phyloP scores from a whole-genome alignment of 352 stramenopile species.

The Pythium scleroteichum region DNA sequence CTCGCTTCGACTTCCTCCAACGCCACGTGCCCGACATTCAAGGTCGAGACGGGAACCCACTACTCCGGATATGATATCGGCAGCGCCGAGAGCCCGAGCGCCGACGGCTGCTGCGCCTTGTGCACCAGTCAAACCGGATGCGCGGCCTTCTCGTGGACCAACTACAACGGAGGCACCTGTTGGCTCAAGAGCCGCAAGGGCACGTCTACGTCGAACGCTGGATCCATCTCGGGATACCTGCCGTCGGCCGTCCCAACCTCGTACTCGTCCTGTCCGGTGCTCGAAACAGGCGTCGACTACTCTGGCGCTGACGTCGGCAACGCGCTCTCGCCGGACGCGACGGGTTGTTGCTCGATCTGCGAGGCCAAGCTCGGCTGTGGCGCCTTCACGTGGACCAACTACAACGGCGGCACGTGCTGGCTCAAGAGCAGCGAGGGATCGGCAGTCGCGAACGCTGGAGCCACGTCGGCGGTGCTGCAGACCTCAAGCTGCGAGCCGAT shows the following conservation, averaged over 20 bases:
- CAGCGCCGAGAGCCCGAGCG: not conserved
- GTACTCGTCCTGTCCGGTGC: not conserved
- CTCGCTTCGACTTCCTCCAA: not conserved
- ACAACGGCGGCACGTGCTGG: not conserved
- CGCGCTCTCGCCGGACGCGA: not conserved
- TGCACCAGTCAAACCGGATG: not conserved
- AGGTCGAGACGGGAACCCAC: not conserved
- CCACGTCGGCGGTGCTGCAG: not conserved
- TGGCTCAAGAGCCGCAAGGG: conserved; percentile 43
- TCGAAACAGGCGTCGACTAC: not conserved
- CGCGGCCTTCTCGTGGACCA: conserved; percentile 35
- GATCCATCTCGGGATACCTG: not conserved
- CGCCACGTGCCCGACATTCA: not conserved
- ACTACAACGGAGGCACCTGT: conserved; percentile 48
- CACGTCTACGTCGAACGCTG: not conserved
- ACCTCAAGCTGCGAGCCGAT: not conserved
- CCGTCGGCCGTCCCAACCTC: not conserved
- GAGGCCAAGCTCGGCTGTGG: not conserved
- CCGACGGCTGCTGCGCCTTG: not conserved
- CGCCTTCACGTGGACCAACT: not conserved
- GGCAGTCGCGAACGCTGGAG: not conserved
- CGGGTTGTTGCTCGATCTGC: not conserved
- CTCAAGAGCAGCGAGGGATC: not conserved
- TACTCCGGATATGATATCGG: not conserved
- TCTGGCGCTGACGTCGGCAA: not conserved